Percentiles rank a stretch among this genome's conserved stretches.
Evolutionary conservation across 352 stramenopile genomes (phyloP).

Genomic region (Globisporangium takayamanum): DNA sequence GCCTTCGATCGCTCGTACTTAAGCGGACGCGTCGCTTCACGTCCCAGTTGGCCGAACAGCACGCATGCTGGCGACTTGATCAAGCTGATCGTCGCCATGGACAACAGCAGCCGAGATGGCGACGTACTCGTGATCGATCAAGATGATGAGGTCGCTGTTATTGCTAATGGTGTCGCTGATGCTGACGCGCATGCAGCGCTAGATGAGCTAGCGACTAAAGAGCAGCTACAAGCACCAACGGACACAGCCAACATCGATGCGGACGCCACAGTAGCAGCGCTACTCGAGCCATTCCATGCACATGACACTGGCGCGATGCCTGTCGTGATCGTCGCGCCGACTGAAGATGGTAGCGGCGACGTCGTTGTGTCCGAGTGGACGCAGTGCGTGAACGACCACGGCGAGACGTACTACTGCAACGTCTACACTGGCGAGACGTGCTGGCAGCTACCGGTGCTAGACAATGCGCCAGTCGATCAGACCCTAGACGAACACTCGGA

Average conservation of each 20-base stretch:
- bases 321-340: conserved; percentile 6
- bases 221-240: no score
- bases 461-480: not conserved
- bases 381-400: conserved; percentile 29
- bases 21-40: not conserved
- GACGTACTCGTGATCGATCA: no score
- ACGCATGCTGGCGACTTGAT: not conserved
- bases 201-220: no score
- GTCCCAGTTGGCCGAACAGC: not conserved
- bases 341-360: not conserved
- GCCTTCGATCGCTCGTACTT: not conserved
- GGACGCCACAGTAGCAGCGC: not conserved
- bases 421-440: conserved; percentile 32
- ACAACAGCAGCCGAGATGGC: not conserved
- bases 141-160: no score
- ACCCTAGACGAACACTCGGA: no score
- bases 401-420: conserved; percentile 43
- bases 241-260: no score
- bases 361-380: conserved; percentile 23
- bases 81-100: not conserved
- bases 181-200: no score
- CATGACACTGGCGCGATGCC: conserved; percentile 8
- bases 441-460: conserved; percentile 24
- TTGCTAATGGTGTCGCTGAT: no score
- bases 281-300: not conserved